phyloP scores from a whole-genome alignment of 441 rosid species.

The Hura crepitans region DNA sequence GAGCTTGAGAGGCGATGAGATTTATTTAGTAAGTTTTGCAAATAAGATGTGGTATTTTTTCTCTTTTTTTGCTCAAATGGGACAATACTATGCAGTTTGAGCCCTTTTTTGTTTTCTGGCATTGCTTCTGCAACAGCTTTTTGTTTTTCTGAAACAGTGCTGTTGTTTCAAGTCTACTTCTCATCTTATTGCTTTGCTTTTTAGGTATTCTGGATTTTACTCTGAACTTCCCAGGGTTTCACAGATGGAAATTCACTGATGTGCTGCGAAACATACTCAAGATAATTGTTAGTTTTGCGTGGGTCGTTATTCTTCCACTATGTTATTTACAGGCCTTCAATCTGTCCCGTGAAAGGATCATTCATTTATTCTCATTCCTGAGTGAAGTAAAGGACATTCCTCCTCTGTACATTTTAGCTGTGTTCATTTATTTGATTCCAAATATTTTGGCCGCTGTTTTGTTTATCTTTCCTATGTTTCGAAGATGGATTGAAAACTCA shows the following conservation, averaged over 20 bases:
- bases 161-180: neutral
- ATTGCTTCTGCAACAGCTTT: neutral
- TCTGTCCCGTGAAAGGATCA: constrained; percentile 39
- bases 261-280: constrained; percentile 73
- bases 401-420: constrained; percentile 71
- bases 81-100: constrained; percentile 7
- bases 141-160: constrained; percentile 1
- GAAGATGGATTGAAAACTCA: constrained; percentile 96
- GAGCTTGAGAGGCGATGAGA: neutral
- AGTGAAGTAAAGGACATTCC: constrained; percentile 64
- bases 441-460: constrained; percentile 68
- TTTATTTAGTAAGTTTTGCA: neutral
- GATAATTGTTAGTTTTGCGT: constrained; percentile 67
- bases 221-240: constrained; percentile 94
- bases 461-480: constrained; percentile 93
- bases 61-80: neutral
- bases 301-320: constrained; percentile 75
- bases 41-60: neutral
- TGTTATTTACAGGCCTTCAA: constrained; percentile 59
- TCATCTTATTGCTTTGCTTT: constrained; percentile 19
- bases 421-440: constrained; percentile 69
- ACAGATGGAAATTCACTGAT: constrained; percentile 81
- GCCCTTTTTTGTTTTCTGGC: neutral
- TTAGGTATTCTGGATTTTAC: constrained; percentile 82
- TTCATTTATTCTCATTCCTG: constrained; percentile 50